These are phyloP conservation scores for Ustilago trichophora DNA, from an alignment of 1,284 basidiomycete genomes.

Conservation along the genomic window DNA sequence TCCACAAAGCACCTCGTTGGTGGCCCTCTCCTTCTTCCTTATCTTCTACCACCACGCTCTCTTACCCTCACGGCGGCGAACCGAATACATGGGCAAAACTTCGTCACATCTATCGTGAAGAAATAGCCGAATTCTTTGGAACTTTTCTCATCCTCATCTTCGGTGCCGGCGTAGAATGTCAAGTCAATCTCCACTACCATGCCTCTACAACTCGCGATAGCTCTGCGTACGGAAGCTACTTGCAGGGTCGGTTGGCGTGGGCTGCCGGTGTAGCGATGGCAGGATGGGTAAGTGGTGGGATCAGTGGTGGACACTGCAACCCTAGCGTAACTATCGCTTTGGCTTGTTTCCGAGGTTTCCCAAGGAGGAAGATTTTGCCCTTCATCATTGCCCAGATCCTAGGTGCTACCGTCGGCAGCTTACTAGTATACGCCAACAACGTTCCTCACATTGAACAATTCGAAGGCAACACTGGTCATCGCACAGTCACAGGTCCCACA, in stretches of 20 bases:
- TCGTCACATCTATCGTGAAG: conserved; percentile 47
- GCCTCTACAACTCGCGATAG: conserved; percentile 5
- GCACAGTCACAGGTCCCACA: conserved; percentile 70
- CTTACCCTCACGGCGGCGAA: neutral
- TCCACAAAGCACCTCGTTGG: conserved; percentile 50
- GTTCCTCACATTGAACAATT: conserved; percentile 77
- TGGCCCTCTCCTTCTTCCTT: conserved; percentile 2
- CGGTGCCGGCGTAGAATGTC: conserved; percentile 60
- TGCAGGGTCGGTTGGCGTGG: conserved; percentile 54
- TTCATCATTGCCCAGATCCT: conserved; percentile 78
- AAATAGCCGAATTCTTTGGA: conserved; percentile 55
- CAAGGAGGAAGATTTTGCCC: conserved; percentile 78
- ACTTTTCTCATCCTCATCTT: conserved; percentile 59
- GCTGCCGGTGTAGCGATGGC: conserved; percentile 58
- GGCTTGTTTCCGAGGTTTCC: conserved; percentile 77
- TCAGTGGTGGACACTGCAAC: conserved; percentile 54
- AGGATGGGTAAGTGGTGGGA: conserved; percentile 50
- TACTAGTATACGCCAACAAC: conserved; percentile 79
- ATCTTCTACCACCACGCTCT: neutral
- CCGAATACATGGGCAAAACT: conserved; percentile 44
- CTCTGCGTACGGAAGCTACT: conserved; percentile 44
- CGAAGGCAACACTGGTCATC: conserved; percentile 73
- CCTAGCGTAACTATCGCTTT: conserved; percentile 72
- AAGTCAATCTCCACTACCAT: conserved; percentile 54
- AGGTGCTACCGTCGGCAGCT: conserved; percentile 76